Base-by-base conservation (phyloP, 2,329 filamentous ascomycete species). In the Alternaria novae-zelandiae region DNA sequence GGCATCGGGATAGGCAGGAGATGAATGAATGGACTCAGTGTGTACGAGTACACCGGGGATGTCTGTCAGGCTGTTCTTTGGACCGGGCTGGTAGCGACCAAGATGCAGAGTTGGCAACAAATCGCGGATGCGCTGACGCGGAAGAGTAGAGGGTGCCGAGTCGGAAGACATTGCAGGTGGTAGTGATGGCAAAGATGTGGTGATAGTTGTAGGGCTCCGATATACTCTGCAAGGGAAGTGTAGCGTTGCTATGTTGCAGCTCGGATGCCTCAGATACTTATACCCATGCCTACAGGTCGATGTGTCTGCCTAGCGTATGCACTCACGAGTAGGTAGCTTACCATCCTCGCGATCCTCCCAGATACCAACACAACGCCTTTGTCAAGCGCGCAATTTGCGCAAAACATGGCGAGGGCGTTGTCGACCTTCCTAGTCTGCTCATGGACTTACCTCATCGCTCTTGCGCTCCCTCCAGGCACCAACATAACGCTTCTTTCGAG, bases 11-110 rank as follows among this genome's bases (percentile, higher is more conserved):
- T 75, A 74, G 1, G 57, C 63, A 17, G 74, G 66, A 0, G 76
- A 79, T 3, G 69, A 63, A 59, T 77, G 74, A 56, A 81, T 80
- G 17, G 78, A 78, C 61, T 82, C 78, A 3, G 80, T 82, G 23
- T 79, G 78, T 7, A 83, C 79, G 11, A 82, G 72, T 6, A 83
- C 81, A 17, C 81, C 82, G 23, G 80, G 77, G 12, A 83, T 73
- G 56, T 84, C 82, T n/a, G 82, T 82, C 47, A 83, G 67, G 45
- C 78, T 79, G 67, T 84, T 83, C 59, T 79, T 80, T 3, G 78
- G 71, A 2, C 82, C 82, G 1, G 82, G 61, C 1, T 74, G 65
- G 53, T 79, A 79, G 47, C 77, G 74, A 15, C 80, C 81, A 3
- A 82, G 72, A 51, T 78, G 67, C 15, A 80, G 64, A 13, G 64